Evolutionary conservation across 768 basidiomycete genomes (phyloP).

Genomic region (Suillus americanus): DNA sequence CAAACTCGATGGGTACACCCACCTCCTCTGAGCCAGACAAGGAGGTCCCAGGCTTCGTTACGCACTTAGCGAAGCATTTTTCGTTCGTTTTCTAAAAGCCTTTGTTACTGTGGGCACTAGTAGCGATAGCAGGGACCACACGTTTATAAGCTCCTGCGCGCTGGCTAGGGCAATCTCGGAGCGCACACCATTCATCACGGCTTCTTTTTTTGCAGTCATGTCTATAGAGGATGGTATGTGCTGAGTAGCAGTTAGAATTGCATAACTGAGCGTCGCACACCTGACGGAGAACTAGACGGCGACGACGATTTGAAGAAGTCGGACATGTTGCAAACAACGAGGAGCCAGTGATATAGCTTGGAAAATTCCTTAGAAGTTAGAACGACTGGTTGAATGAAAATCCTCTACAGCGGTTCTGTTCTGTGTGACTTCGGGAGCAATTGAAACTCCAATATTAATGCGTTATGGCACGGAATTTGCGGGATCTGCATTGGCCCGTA

Average conservation of each 20-base stretch:
- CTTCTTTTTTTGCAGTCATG: slow-evolving; percentile 38
- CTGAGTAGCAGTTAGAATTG: not conserved
- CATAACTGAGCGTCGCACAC: slow-evolving; percentile 10
- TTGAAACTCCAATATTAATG: not conserved
- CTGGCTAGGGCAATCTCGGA: slow-evolving; percentile 71
- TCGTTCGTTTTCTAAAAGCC: slow-evolving; percentile 71
- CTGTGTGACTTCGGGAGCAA: not conserved
- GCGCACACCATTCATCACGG: slow-evolving; percentile 60
- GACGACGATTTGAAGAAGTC: slow-evolving; percentile 51
- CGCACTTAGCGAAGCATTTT: slow-evolving; percentile 74
- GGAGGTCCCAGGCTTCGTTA: slow-evolving; percentile 71
- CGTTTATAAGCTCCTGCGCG: slow-evolving; percentile 81
- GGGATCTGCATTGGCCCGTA: not conserved
- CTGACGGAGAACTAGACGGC: slow-evolving; percentile 30
- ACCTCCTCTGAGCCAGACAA: slow-evolving; percentile 76
- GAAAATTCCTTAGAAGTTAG: not conserved
- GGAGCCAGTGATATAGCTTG: not conserved
- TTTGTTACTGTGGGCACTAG: not conserved
- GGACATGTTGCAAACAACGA: slow-evolving; percentile 38
- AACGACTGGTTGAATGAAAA: not conserved
- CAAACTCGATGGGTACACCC: slow-evolving; percentile 7
- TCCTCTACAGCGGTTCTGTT: not conserved
- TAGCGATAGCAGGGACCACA: slow-evolving; percentile 25
- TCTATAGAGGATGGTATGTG: slow-evolving; percentile 25
- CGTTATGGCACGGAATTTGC: not conserved